Conservation (phyloP, 2,329 filamentous ascomycete genomes). For the Leptographium procerum region DNA sequence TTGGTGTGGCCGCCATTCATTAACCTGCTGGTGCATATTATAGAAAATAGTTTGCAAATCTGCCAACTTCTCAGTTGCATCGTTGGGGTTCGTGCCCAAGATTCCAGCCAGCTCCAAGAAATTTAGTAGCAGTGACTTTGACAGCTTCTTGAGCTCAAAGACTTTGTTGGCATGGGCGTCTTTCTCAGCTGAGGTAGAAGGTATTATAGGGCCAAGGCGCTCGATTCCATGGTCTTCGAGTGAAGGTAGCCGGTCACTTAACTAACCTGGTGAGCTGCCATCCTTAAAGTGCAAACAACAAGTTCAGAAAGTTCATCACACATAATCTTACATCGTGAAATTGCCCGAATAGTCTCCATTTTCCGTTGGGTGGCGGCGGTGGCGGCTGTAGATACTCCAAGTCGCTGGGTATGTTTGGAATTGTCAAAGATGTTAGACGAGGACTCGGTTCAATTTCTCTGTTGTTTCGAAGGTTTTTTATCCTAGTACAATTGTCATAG, state of each 20-base stretch:
- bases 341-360: conserved; percentile 65
- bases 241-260: conserved; percentile 51
- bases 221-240: conserved; percentile 61
- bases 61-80: conserved; percentile 59
- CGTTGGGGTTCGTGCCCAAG: conserved; percentile 49
- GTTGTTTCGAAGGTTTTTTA: conserved; percentile 30
- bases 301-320: neutral
- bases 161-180: conserved; percentile 49
- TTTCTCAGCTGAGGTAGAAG: conserved; percentile 23
- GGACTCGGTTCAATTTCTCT: conserved; percentile 23
- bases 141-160: conserved; percentile 61
- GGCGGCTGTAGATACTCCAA: conserved; percentile 74
- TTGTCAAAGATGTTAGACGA: conserved; percentile 13
- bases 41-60: conserved; percentile 75
- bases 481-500: conserved; percentile 53
- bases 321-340: conserved; percentile 37
- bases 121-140: conserved; percentile 77
- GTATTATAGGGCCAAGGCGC: conserved; percentile 46
- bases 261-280: conserved; percentile 21
- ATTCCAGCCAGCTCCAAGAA: conserved; percentile 76
- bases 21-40: conserved; percentile 88
- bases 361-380: conserved; percentile 55
- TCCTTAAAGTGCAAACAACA: neutral
- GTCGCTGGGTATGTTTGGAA: conserved; percentile 51
- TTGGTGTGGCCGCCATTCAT: conserved; percentile 89